Conservation (phyloP, 2,329 filamentous ascomycete genomes). For the Aureobasidium uvarum region DNA sequence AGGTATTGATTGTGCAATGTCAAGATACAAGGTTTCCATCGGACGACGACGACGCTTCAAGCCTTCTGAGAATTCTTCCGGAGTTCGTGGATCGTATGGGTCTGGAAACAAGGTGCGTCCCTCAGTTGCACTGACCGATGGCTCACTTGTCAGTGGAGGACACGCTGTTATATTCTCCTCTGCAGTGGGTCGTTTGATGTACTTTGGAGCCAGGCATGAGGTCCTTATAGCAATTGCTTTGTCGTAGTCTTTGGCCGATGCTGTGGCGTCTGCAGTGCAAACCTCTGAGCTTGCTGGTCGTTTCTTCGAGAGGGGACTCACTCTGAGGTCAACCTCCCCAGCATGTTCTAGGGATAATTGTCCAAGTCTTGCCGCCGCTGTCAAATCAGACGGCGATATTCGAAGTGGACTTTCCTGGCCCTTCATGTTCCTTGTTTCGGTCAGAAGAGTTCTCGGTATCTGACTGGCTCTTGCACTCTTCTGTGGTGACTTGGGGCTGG, state of each 20-base stretch:
- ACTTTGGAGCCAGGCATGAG: conserved; percentile 4
- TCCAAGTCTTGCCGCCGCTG: conserved; percentile 11
- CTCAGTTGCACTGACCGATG: background rate
- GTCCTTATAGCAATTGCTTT: conserved; percentile 5
- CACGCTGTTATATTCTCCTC: background rate
- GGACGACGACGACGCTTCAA: conserved; percentile 9
- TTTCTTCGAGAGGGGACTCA: conserved; percentile 5
- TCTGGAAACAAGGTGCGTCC: background rate
- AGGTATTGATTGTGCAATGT: conserved; percentile 12
- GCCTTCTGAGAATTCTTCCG: background rate
- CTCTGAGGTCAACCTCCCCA: background rate
- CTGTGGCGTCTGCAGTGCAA: background rate
- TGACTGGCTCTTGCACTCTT: background rate
- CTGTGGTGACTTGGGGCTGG: background rate
- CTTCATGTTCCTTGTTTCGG: background rate
- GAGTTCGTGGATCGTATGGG: background rate
- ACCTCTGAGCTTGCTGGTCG: conserved; percentile 20
- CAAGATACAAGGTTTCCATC: background rate
- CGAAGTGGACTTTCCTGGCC: background rate
- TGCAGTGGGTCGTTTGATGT: background rate
- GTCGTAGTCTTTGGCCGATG: background rate
- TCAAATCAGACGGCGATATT: background rate
- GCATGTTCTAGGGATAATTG: conserved; percentile 7
- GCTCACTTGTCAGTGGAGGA: background rate
- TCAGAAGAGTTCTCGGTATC: background rate